These are phyloP conservation scores for Globisporangium iwayamae DNA, from an alignment of 352 stramenopile species.

Conservation along the genomic window DNA sequence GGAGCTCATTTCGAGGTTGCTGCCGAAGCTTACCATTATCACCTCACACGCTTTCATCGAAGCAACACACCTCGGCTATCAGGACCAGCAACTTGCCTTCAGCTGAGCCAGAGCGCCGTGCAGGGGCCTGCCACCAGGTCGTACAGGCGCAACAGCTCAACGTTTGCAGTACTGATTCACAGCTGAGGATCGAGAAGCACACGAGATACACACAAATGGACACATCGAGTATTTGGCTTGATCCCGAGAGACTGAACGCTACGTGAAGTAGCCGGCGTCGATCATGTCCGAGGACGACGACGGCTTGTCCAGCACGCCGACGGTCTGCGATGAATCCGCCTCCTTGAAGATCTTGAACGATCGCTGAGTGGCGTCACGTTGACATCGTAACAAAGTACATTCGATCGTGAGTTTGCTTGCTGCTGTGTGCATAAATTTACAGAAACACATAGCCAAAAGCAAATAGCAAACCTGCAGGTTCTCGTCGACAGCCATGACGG, in stretches of 20 bases:
- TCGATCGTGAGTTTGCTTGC: conserved; percentile 1
- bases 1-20: too few relatives aligned
- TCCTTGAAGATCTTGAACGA: conserved; percentile 88
- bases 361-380: conserved; percentile 32
- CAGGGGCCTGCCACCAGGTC: too few relatives aligned
- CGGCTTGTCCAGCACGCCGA: conserved; percentile 70
- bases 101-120: too few relatives aligned
- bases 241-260: conserved; percentile 11
- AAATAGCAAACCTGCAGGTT: conserved; percentile 36
- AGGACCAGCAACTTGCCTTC: too few relatives aligned
- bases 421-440: not conserved
- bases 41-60: too few relatives aligned
- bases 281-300: conserved; percentile 72
- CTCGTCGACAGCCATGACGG: conserved; percentile 69
- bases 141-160: too few relatives aligned
- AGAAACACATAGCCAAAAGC: not conserved
- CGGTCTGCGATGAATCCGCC: conserved; percentile 62
- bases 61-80: too few relatives aligned
- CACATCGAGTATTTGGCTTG: conserved; percentile 3
- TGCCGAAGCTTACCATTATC: too few relatives aligned
- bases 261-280: conserved; percentile 86
- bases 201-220: not conserved
- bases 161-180: not conserved
- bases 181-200: not conserved
- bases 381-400: not conserved